These are phyloP conservation scores for Wickerhamiella vanderwaltii DNA, from an alignment of 805 yeast genomes.

Conservation along the genomic window DNA sequence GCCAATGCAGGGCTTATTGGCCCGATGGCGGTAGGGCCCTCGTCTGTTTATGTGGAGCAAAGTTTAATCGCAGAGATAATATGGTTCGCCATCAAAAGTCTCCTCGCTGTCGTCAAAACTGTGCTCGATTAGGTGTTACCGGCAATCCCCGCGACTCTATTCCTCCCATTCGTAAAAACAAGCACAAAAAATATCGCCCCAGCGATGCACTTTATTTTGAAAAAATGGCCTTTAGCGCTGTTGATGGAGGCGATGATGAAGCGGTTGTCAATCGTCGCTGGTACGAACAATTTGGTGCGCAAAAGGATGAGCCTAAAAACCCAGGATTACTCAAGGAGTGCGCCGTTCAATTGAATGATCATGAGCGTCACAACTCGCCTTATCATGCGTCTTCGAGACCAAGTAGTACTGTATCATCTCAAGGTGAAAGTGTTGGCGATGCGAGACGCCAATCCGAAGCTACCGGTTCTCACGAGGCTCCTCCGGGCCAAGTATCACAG, in stretches of 20 bases:
- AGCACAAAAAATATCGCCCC: background rate
- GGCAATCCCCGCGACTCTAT: background rate
- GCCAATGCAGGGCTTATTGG: conserved; percentile 3
- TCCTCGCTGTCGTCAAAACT: conserved; percentile 1
- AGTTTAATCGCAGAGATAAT: conserved; percentile 2
- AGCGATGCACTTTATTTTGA: background rate
- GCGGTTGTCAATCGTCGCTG: conserved; percentile 2
- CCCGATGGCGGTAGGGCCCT: conserved; percentile 2
- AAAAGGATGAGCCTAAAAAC: background rate
- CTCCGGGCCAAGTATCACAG: no score
- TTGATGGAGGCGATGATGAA: background rate
- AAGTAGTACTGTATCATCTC: no score
- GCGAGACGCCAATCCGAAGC: no score
- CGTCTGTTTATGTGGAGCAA: conserved; percentile 1
- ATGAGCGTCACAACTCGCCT: background rate
- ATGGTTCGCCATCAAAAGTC: conserved; percentile 3
- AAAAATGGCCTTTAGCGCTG: background rate
- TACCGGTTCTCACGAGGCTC: no score
- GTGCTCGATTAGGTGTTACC: conserved; percentile 2
- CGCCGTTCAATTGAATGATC: background rate
- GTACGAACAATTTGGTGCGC: conserved; percentile 3
- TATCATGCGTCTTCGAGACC: no score
- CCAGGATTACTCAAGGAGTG: background rate
- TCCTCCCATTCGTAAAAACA: background rate
- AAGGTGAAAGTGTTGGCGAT: no score